A percentile compares a stretch with the other conserved stretches of the same genome.
Conservation (phyloP, 371 early-diverging fungal species). For the Batkoa obscura region DNA sequence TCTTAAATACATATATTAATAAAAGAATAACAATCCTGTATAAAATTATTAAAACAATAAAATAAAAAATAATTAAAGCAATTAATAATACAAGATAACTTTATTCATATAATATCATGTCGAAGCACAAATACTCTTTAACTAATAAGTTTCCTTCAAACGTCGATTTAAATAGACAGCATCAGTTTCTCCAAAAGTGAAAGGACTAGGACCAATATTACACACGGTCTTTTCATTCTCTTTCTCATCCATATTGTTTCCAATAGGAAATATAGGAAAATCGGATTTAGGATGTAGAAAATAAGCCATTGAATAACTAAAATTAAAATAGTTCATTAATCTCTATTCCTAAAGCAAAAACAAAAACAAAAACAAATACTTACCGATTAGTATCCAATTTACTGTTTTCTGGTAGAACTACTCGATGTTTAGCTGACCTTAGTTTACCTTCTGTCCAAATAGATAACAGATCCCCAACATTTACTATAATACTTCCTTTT, state of each 20-base stretch:
- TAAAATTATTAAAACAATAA: too few relatives aligned
- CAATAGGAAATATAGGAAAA: background rate
- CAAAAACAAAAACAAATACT: too few relatives aligned
- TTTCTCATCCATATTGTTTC: background rate
- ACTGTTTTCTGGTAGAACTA: conserved; percentile 12
- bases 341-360: too few relatives aligned
- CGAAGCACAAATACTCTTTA: too few relatives aligned
- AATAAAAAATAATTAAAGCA: too few relatives aligned
- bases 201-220: background rate
- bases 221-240: background rate
- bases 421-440: conserved; percentile 27
- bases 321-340: too few relatives aligned
- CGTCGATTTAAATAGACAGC: background rate
- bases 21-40: too few relatives aligned
- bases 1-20: too few relatives aligned
- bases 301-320: background rate
- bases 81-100: too few relatives aligned
- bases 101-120: too few relatives aligned
- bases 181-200: background rate
- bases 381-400: too few relatives aligned
- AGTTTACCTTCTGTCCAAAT: conserved; percentile 23
- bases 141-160: background rate
- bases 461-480: conserved; percentile 32
- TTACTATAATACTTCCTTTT: conserved; percentile 22
- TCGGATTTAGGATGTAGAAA: background rate